Conservation (phyloP, 2,329 filamentous ascomycete genomes). For the Diaporthe destruens region DNA sequence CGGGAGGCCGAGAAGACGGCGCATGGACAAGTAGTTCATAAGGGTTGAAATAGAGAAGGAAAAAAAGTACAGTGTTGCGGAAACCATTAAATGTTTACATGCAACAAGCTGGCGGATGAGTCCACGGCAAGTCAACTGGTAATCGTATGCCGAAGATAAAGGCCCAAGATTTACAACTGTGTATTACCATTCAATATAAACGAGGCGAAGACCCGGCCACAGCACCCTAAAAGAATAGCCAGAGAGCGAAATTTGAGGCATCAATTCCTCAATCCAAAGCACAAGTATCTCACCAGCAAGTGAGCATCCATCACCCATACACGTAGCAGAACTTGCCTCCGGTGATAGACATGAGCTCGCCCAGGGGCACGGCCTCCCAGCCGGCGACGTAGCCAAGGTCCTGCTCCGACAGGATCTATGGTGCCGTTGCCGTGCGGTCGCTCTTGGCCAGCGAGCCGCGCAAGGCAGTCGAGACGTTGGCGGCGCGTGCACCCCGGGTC, state of each 20-base stretch:
- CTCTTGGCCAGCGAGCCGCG: slow-evolving; percentile 6
- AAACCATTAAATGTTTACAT: too few relatives aligned
- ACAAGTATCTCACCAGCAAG: background rate
- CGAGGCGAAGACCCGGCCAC: background rate
- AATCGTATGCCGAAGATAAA: background rate
- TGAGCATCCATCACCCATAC: slow-evolving; percentile 25
- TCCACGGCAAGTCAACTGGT: background rate
- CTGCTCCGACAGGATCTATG: slow-evolving; percentile 9
- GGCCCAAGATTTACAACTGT: background rate
- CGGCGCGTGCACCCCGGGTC: slow-evolving; percentile 48
- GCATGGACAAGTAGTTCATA: too few relatives aligned
- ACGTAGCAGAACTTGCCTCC: slow-evolving; percentile 40
- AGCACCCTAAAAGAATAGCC: background rate
- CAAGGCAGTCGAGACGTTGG: slow-evolving; percentile 29
- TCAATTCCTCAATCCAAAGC: too few relatives aligned
- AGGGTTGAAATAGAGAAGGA: too few relatives aligned
- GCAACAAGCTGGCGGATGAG: background rate
- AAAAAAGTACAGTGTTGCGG: too few relatives aligned
- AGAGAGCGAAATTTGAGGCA: background rate
- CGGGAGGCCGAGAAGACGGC: too few relatives aligned
- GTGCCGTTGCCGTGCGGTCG: slow-evolving; percentile 25
- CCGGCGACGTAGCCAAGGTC: slow-evolving; percentile 9
- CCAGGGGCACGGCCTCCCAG: slow-evolving; percentile 14
- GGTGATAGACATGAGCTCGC: slow-evolving; percentile 35
- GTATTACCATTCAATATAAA: background rate